Base-by-base conservation (phyloP, 2,329 filamentous ascomycete species). In the Sporothrix humicola region DNA sequence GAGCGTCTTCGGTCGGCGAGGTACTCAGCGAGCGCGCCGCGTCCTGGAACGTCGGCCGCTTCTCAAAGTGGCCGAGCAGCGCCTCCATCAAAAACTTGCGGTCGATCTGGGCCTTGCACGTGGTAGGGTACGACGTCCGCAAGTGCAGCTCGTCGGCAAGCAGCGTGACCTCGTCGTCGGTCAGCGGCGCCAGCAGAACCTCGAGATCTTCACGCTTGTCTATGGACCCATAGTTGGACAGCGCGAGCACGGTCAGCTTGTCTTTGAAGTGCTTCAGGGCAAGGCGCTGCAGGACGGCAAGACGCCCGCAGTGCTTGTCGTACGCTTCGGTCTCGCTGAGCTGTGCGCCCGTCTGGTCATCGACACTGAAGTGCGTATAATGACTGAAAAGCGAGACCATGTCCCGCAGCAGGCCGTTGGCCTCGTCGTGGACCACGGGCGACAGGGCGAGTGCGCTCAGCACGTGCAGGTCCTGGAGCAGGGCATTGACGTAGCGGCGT, bases 171-270 rank as follows among this genome's bases (percentile, higher is more conserved):
- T 98, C 95, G 0, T 87, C 86, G 77, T 97, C 93, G 2, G 89
- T 88, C 70, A 99, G 84, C 12, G 87, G 84, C 72, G 90, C 88
- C 6, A 99, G 84, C 76, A 98, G 91, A 31, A 88, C 87, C 79
- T 92, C 88, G 17, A 99, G 86, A 77, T 98, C 96, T 6, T 88
- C 85, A 59, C 93, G 88, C 79, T 93, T 91, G 76, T 95, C 92
- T 75, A 99, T 92, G 3, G 94, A 92, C 1, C 92, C 94, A 80
- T 97, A 97, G 80, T 99, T 98, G 20, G 96, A 96, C 54, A 99
- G 84, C 1, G 95, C 93, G 74, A 99, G 84, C 54, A 99, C 92
- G n/a, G 92, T 94, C 52, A 99, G 84, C 82, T 98, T 97, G 7
- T 94, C 90, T 78, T 93, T 94, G 82, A 97, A 98, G 78, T 94